A percentile compares a stretch with the other conserved stretches of the same genome.
Evolutionary conservation across 1,139 yeast species (phyloP).

Genomic region (Suhomyces anneliseae): DNA sequence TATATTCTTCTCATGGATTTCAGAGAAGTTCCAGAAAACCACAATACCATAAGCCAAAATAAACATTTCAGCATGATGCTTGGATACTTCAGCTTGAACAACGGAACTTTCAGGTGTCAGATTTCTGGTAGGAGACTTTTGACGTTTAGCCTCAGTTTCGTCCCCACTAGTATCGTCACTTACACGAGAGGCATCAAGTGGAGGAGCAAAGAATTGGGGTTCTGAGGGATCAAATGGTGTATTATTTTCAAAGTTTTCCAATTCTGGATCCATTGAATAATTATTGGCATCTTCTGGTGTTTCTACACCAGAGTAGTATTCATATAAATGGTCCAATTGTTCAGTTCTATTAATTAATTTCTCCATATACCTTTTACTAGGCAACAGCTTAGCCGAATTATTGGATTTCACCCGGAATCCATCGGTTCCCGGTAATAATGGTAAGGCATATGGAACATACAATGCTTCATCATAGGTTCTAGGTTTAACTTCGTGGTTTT

Average conservation of each 20-base stretch:
- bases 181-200: slow-evolving; percentile 21
- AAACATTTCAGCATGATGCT: slow-evolving; percentile 86
- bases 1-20: slow-evolving; percentile 86
- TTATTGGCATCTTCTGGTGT: slow-evolving; percentile 65
- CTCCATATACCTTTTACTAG: slow-evolving; percentile 68
- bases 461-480: slow-evolving; percentile 86
- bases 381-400: slow-evolving; percentile 62
- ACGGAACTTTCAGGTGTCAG: slow-evolving; percentile 6
- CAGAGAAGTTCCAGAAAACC: slow-evolving; percentile 96
- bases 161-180: slow-evolving; percentile 17
- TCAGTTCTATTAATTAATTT: slow-evolving; percentile 76
- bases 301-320: slow-evolving; percentile 82
- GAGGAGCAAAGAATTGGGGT: slow-evolving; percentile 52
- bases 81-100: slow-evolving; percentile 49
- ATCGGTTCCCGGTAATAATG: slow-evolving; percentile 82
- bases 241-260: slow-evolving; percentile 36
- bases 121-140: slow-evolving; percentile 1
- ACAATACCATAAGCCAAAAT: slow-evolving; percentile 90
- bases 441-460: slow-evolving; percentile 86
- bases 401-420: slow-evolving; percentile 84
- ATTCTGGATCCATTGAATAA: slow-evolving; percentile 51
- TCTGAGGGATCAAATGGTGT: slow-evolving; percentile 49
- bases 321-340: slow-evolving; percentile 86
- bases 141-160: not conserved
- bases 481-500: slow-evolving; percentile 80